Evolutionary conservation across 495 filamentous ascomycete genomes (phyloP).

Genomic region (Hypoxylon trugodes): DNA sequence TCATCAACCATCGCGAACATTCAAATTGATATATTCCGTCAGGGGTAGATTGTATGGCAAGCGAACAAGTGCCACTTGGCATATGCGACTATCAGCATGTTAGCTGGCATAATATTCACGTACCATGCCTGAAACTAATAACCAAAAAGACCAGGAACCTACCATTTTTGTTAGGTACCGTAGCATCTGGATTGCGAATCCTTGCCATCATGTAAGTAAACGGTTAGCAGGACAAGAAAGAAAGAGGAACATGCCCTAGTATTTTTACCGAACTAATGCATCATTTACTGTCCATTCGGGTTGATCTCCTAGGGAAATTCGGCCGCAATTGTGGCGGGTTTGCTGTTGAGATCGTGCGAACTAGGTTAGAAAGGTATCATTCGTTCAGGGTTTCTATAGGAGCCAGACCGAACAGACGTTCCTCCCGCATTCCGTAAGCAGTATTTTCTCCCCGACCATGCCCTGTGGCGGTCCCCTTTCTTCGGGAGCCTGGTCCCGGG

Average conservation of each 20-base stretch:
- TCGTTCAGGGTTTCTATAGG: not conserved
- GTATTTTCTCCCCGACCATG: constrained; percentile 14
- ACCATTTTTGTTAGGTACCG: constrained; percentile 5
- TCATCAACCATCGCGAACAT: not conserved
- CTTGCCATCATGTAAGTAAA: constrained; percentile 13
- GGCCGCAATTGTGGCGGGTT: not conserved
- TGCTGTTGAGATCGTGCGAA: not conserved
- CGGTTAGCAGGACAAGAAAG: not conserved
- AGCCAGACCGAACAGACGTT: not conserved
- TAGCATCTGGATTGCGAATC: constrained; percentile 23
- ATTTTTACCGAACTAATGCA: constrained; percentile 15
- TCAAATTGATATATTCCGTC: constrained; percentile 4
- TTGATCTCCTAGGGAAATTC: constrained; percentile 10
- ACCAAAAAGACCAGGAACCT: not conserved
- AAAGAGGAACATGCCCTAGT: not conserved
- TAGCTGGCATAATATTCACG: not conserved
- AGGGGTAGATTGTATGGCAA: constrained; percentile 12
- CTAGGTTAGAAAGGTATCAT: constrained; percentile 14
- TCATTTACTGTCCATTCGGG: constrained; percentile 5
- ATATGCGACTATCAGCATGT: constrained; percentile 29
- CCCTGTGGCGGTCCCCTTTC: not conserved
- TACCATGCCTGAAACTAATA: constrained; percentile 6
- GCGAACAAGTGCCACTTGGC: constrained; percentile 30
- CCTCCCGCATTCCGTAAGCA: constrained; percentile 7
- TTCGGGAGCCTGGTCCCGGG: constrained; percentile 1